A percentile compares a stretch with the other conserved stretches of the same genome.
These are phyloP conservation scores for Coprinopsis cinerea DNA, from an alignment of 768 basidiomycete species.

Conservation along the genomic window DNA sequence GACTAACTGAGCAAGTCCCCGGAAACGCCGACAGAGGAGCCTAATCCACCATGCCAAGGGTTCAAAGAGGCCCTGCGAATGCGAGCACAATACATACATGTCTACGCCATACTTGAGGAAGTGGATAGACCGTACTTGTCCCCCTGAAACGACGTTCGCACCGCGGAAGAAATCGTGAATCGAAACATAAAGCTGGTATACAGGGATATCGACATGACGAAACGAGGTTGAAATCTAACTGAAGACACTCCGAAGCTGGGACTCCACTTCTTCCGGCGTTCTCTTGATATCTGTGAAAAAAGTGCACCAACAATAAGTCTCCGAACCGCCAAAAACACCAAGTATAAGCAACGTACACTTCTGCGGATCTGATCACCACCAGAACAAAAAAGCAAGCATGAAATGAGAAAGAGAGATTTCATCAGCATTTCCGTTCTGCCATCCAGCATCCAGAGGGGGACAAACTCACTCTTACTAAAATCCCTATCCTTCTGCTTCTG, in stretches of 20 bases:
- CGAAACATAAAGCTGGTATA: no score
- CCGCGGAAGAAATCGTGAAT: no score
- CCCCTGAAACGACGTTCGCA: no score
- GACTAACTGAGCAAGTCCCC: no score
- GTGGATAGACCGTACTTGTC: no score
- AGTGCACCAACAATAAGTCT: conserved; percentile 7
- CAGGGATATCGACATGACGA: no score
- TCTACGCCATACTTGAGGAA: no score
- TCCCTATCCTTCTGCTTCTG: conserved; percentile 76
- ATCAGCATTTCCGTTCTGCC: no score
- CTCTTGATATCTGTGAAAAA: conserved; percentile 66
- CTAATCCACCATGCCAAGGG: no score
- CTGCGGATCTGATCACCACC: conserved; percentile 49
- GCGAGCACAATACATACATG: no score
- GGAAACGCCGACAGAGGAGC: no score
- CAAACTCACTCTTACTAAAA: conserved; percentile 71
- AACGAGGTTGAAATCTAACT: conserved; percentile 13
- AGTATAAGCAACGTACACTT: conserved; percentile 47
- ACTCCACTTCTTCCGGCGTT: conserved; percentile 68
- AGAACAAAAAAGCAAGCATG: neutral
- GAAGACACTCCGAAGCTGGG: conserved; percentile 62
- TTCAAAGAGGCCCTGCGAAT: no score
- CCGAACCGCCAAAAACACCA: neutral
- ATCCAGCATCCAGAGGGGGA: conserved; percentile 4
- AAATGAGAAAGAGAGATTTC: neutral